phyloP scores from a whole-genome alignment of 177 flowering plant genomes.

The Tripterygium wilfordii region DNA sequence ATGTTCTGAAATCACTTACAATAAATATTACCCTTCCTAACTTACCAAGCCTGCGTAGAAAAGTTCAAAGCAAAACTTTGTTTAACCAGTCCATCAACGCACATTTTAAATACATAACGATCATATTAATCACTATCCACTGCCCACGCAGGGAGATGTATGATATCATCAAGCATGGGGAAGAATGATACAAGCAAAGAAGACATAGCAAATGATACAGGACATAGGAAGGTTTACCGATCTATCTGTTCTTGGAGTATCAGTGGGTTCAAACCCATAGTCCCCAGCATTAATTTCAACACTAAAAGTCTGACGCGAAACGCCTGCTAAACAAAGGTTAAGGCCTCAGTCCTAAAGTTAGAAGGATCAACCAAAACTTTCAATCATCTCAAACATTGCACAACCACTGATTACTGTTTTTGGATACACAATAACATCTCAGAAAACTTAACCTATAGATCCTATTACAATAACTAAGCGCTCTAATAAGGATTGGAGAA shows the following conservation, averaged over 20 bases:
- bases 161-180: too few relatives aligned
- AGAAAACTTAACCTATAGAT: background rate
- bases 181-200: conserved; percentile 3
- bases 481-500: background rate
- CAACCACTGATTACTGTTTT: too few relatives aligned
- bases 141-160: too few relatives aligned
- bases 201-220: background rate
- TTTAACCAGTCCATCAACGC: too few relatives aligned
- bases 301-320: conserved; percentile 77
- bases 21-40: too few relatives aligned
- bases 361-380: background rate
- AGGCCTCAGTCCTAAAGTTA: background rate
- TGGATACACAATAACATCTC: background rate
- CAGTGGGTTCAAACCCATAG: conserved; percentile 79
- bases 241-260: conserved; percentile 97
- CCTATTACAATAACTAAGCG: background rate
- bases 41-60: too few relatives aligned
- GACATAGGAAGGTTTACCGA: conserved; percentile 49
- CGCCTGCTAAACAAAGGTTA: conserved; percentile 46
- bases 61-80: too few relatives aligned
- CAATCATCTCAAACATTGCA: too few relatives aligned
- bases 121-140: too few relatives aligned
- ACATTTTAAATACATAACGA: too few relatives aligned
- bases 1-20: too few relatives aligned
- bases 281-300: conserved; percentile 82